Conservation (phyloP, 805 yeast genomes). For the Komagataella populi region DNA sequence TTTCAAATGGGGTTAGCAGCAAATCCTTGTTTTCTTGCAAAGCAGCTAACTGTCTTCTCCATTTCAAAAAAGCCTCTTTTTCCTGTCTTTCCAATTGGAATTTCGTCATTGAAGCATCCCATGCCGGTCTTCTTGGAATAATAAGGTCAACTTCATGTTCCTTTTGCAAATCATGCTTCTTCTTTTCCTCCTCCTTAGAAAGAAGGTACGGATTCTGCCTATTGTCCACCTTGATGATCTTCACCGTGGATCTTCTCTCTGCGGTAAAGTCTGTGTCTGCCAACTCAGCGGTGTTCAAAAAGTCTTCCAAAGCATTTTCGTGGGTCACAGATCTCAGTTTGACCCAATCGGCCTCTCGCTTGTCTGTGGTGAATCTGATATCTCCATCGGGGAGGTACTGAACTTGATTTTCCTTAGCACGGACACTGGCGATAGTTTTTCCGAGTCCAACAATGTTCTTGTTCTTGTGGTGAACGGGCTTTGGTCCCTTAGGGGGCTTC, state of each 20-base stretch:
- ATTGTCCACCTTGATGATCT: slow-evolving; percentile 62
- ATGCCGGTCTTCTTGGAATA: slow-evolving; percentile 86
- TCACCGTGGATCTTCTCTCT: slow-evolving; percentile 70
- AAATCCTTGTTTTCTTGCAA: slow-evolving; percentile 78
- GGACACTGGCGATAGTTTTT: slow-evolving; percentile 63
- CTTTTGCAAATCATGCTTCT: slow-evolving; percentile 46
- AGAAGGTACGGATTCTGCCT: slow-evolving; percentile 40
- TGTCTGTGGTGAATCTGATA: slow-evolving; percentile 76
- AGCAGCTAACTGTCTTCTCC: slow-evolving; percentile 86
- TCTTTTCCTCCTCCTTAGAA: slow-evolving; percentile 51
- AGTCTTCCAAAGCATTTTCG: slow-evolving; percentile 87
- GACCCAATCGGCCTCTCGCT: slow-evolving; percentile 80
- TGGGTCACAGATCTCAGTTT: slow-evolving; percentile 89
- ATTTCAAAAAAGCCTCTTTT: slow-evolving; percentile 78
- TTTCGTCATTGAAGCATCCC: slow-evolving; percentile 65
- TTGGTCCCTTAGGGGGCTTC: slow-evolving; percentile 89
- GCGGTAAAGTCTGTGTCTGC: slow-evolving; percentile 96
- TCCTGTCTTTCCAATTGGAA: slow-evolving; percentile 75
- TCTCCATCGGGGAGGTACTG: slow-evolving; percentile 76
- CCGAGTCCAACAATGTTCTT: slow-evolving; percentile 81
- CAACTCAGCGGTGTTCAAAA: slow-evolving; percentile 85
- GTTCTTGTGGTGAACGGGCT: slow-evolving; percentile 74
- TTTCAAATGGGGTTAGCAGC: slow-evolving; percentile 88
- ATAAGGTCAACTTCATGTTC: slow-evolving; percentile 56
- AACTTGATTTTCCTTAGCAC: slow-evolving; percentile 54